A percentile compares a stretch with the other conserved stretches of the same genome.
Evolutionary conservation across 257 asterid genomes (phyloP).

Genomic region (Marsdenia floribunda): DNA sequence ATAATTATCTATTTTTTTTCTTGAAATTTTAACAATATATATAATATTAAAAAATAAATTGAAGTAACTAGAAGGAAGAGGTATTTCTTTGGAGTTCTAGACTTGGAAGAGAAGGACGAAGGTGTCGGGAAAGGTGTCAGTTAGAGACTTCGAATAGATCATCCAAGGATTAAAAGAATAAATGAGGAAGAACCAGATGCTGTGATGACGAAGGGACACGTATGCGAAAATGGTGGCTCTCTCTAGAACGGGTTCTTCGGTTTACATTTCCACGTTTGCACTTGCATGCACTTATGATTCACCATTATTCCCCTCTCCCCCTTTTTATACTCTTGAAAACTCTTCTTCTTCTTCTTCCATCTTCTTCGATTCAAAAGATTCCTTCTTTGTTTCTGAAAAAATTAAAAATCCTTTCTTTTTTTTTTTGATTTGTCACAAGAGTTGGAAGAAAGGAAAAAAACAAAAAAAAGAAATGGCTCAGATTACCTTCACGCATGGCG

Average conservation of each 20-base stretch:
- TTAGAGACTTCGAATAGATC: too few relatives aligned
- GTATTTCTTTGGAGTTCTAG: neutral
- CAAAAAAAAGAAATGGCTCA: slow-evolving; percentile 38
- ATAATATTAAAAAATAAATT: too few relatives aligned
- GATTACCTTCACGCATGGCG: slow-evolving; percentile 31
- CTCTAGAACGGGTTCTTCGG: slow-evolving; percentile 3
- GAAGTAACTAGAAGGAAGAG: too few relatives aligned
- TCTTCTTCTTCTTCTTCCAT: neutral
- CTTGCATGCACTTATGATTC: neutral
- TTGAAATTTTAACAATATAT: too few relatives aligned
- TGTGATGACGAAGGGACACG: neutral
- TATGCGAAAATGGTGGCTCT: neutral
- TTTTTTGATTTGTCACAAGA: neutral
- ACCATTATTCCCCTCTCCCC: too few relatives aligned
- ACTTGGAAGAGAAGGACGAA: too few relatives aligned
- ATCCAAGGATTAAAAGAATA: neutral
- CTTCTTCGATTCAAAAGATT: neutral
- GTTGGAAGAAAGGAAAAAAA: neutral
- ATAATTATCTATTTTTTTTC: too few relatives aligned
- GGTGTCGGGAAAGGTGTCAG: too few relatives aligned
- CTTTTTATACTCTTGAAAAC: neutral
- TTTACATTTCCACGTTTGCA: neutral
- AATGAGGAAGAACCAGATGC: neutral
- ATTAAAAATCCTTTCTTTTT: neutral
- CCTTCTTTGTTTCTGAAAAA: neutral